Evolutionary conservation across 805 yeast species (phyloP).

Genomic region (Maudiozyma turicensis): DNA sequence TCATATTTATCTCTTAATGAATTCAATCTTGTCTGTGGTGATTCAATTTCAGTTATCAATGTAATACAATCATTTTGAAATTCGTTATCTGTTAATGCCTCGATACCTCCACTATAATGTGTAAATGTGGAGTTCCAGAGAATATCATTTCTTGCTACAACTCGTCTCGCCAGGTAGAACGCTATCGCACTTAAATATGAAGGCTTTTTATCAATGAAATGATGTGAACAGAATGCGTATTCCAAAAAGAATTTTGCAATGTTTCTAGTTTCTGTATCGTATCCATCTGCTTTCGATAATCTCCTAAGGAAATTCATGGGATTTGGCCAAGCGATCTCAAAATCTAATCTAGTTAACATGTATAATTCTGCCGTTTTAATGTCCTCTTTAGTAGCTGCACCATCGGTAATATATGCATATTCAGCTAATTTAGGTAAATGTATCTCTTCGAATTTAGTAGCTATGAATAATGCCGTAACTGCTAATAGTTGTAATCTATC

Average conservation of each 20-base stretch:
- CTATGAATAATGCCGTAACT: conserved; percentile 75
- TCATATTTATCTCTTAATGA: conserved; percentile 21
- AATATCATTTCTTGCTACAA: conserved; percentile 27
- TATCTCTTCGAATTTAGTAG: conserved; percentile 91
- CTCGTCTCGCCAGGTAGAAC: conserved; percentile 70
- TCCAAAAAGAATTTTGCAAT: conserved; percentile 79
- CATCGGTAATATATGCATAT: conserved; percentile 82
- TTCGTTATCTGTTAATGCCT: conserved; percentile 12
- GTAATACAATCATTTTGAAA: conserved; percentile 18
- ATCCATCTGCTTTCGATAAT: conserved; percentile 84
- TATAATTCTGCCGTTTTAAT: conserved; percentile 76
- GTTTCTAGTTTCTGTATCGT: conserved; percentile 74
- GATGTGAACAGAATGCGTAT: conserved; percentile 63
- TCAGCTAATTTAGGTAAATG: conserved; percentile 76
- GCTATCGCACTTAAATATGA: conserved; percentile 80
- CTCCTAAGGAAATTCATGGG: conserved; percentile 86
- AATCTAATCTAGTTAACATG: conserved; percentile 60
- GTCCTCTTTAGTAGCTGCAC: conserved; percentile 71
- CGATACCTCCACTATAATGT: conserved; percentile 23
- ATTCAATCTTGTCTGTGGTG: conserved; percentile 23
- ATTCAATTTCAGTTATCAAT: conserved; percentile 20
- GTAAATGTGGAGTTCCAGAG: conserved; percentile 19
- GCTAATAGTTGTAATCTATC: conserved; percentile 79
- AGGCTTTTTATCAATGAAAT: conserved; percentile 64
- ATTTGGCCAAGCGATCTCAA: conserved; percentile 74